phyloP scores from a whole-genome alignment of 164 flowering plant species.

The Vitis cinerea region DNA sequence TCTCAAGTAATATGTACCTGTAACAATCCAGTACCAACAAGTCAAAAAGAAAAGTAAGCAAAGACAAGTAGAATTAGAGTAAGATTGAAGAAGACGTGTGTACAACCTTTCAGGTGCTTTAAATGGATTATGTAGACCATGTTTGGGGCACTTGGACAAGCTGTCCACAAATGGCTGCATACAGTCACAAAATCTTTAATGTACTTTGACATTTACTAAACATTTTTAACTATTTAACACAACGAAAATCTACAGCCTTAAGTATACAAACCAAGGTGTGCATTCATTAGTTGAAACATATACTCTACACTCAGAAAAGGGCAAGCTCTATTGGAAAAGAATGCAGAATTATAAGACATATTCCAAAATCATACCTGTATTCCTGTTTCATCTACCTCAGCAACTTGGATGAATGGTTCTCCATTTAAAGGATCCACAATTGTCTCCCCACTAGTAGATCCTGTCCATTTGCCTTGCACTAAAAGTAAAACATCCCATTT shows the following conservation, averaged over 20 bases:
- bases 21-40: background rate
- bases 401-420: slow-evolving; percentile 83
- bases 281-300: background rate
- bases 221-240: background rate
- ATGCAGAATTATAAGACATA: background rate
- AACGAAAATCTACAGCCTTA: background rate
- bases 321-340: background rate
- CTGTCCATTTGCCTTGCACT: slow-evolving; percentile 93
- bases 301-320: background rate
- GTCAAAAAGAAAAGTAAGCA: background rate
- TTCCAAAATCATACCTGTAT: slow-evolving; percentile 47
- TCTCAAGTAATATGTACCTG: background rate
- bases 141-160: slow-evolving; percentile 87
- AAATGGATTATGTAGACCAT: slow-evolving; percentile 95
- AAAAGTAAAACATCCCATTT: background rate
- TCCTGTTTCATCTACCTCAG: slow-evolving; percentile 75
- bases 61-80: background rate
- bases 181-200: slow-evolving; percentile 4
- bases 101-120: slow-evolving; percentile 84
- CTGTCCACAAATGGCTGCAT: slow-evolving; percentile 96
- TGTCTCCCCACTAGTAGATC: slow-evolving; percentile 60
- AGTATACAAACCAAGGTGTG: background rate
- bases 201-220: background rate
- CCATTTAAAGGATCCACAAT: slow-evolving; percentile 92
- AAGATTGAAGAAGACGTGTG: background rate